Base-by-base conservation (phyloP, 2,329 filamentous ascomycete genomes). In the Colletotrichum siamense region DNA sequence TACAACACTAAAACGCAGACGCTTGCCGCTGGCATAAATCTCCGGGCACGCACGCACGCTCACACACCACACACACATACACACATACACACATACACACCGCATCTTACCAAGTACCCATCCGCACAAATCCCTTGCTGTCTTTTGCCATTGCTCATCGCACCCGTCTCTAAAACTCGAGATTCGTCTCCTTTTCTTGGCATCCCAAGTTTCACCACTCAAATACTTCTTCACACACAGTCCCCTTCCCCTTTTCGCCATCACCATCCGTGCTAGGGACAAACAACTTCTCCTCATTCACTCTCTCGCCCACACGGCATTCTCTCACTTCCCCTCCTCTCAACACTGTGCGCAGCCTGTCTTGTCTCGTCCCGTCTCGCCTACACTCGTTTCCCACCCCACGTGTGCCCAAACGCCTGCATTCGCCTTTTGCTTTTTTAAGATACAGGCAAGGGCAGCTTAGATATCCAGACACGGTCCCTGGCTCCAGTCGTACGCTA, bases 121-220 rank as follows among this genome's bases (percentile, higher is more conserved):
- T 52, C 44, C 52, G 28, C 71, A 34, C 44, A 39, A 69, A 18
- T 70, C 18, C 69, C 63, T 64, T 73, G 39, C 52, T 55, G 64
- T 52, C n/a, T 52, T 22, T 52, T 22, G 44, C 44, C 44, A 49
- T 22, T 49, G n/a, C 44, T 12, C 30, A 44, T 39, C 13, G 32
- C 28, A 28, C 34, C 55, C 49, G 18, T 13, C 73, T 69, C 59
- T 65, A 26, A 69, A 69, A 74, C 71, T 59, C 22, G 65, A 74
- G 49, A 69, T 39, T 71, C 61, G 55, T 63, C 66, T 67, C 49
- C 75, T 69, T 76, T 65, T 63, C 71, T 75, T 75, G 75, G 75
- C 75, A 67, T 67, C 62, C 39, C 52, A 22, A 57, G 65, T 75
- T 75, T 62, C 61, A 67, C 36, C 67, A 55, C 30, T 64, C 30